A percentile compares a stretch with the other conserved stretches of the same genome.
phyloP scores from a whole-genome alignment of 2,329 filamentous ascomycete species.

The Talaromyces sp. region DNA sequence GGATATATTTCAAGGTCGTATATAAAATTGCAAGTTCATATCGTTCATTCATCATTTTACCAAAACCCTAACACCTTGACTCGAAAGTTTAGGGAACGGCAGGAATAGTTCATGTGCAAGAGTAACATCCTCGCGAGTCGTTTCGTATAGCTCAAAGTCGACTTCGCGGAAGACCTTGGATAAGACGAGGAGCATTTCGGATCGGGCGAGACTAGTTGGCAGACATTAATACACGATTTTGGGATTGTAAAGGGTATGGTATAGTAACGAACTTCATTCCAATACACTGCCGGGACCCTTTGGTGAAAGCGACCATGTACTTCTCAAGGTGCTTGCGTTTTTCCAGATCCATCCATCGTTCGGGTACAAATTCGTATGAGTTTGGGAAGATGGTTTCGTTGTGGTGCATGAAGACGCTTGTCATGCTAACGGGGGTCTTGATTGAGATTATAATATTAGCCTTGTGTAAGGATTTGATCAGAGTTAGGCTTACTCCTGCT shows the following conservation, averaged over 20 bases:
- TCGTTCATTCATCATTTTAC: constrained; percentile 9
- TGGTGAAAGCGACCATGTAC: constrained; percentile 23
- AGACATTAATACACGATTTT: not conserved
- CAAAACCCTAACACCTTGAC: constrained; percentile 10
- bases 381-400: constrained; percentile 24
- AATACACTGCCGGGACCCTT: constrained; percentile 23
- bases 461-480: no score
- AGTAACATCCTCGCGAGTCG: constrained; percentile 12
- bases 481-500: constrained; percentile 19
- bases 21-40: not conserved
- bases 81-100: constrained; percentile 14
- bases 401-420: constrained; percentile 22
- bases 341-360: constrained; percentile 23
- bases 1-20: not conserved
- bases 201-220: constrained; percentile 7
- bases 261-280: constrained; percentile 18
- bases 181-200: constrained; percentile 12
- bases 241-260: not conserved
- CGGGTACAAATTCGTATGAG: constrained; percentile 21
- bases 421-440: constrained; percentile 26
- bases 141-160: constrained; percentile 14
- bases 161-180: constrained; percentile 15
- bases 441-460: not conserved
- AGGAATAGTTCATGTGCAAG: constrained; percentile 15
- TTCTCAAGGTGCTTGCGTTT: constrained; percentile 20